phyloP scores from a whole-genome alignment of 768 basidiomycete genomes.

The Guyanaporus albipodus region DNA sequence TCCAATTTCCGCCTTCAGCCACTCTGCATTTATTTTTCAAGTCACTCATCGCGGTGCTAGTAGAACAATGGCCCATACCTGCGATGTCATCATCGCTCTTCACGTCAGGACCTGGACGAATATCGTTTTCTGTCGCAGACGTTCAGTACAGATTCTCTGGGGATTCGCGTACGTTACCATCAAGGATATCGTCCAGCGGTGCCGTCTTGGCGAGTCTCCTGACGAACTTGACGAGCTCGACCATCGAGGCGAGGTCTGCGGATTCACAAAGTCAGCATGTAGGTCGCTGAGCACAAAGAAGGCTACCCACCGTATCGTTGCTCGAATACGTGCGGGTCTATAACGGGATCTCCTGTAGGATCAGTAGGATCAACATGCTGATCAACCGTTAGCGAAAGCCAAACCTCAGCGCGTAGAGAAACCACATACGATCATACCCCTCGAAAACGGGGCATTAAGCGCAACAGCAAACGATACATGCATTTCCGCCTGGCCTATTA shows the following conservation, averaged over 20 bases:
- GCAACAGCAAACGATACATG: not conserved
- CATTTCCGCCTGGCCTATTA: not conserved
- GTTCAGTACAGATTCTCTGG: not conserved
- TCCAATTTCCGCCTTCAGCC: not conserved
- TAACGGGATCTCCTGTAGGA: not conserved
- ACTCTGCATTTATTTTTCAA: not conserved
- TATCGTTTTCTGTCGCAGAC: not conserved
- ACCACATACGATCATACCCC: not conserved
- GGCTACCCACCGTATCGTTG: not conserved
- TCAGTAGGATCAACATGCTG: not conserved
- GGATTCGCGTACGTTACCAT: not conserved
- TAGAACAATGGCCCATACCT: not conserved
- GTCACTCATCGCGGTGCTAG: no score
- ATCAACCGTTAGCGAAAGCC: not conserved
- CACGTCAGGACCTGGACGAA: not conserved
- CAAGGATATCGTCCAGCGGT: not conserved
- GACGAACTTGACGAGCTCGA: not conserved
- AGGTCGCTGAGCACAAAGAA: not conserved
- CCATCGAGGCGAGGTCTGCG: not conserved
- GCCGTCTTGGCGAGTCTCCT: slow-evolving; percentile 1
- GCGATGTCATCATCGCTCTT: slow-evolving; percentile 1
- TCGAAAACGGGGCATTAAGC: slow-evolving; percentile 2
- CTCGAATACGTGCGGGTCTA: slow-evolving; percentile 2
- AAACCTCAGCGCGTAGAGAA: not conserved
- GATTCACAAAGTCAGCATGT: no score